Conservation (phyloP, 2,329 filamentous ascomycete species). For the Fusarium sp. region DNA sequence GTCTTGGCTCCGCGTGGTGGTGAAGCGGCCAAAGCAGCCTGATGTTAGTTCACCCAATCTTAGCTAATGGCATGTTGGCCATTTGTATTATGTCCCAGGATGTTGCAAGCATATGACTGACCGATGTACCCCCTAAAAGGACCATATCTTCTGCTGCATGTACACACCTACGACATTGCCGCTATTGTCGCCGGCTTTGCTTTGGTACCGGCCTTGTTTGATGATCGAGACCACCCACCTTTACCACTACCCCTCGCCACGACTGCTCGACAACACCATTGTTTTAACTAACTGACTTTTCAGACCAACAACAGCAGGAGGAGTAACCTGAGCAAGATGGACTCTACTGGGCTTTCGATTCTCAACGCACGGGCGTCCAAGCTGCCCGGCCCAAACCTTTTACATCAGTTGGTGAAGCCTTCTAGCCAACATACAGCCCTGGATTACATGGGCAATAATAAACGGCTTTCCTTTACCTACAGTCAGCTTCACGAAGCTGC, state of each 20-base stretch:
- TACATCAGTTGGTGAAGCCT: conserved; percentile 73
- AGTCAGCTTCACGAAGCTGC: conserved; percentile 72
- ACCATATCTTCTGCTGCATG: conserved; percentile 42
- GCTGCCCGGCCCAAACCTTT: conserved; percentile 61
- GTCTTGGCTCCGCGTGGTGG: conserved; percentile 43
- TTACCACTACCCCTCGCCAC: conserved; percentile 12
- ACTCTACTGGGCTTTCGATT: conserved; percentile 57
- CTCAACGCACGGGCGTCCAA: conserved; percentile 61
- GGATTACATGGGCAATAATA: conserved; percentile 50
- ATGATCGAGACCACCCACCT: conserved; percentile 29
- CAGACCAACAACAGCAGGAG: conserved; percentile 11
- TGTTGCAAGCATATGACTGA: conserved; percentile 47
- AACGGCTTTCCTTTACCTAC: conserved; percentile 69
- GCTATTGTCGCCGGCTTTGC: conserved; percentile 18
- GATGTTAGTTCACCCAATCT: conserved; percentile 50
- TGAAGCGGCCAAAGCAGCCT: conserved; percentile 45
- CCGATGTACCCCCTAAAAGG: conserved; percentile 46
- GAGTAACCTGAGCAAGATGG: conserved; percentile 44
- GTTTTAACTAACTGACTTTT: conserved; percentile 6
- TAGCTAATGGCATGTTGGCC: conserved; percentile 47
- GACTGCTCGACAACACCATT: conserved; percentile 12
- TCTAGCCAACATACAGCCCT: conserved; percentile 50
- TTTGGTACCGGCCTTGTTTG: conserved; percentile 26
- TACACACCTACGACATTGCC: conserved; percentile 28
- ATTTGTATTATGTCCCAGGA: conserved; percentile 37